Percentiles rank a stretch among this genome's conserved stretches.
Conservation (phyloP, 805 yeast genomes). For the Clavispora phyllophila region DNA sequence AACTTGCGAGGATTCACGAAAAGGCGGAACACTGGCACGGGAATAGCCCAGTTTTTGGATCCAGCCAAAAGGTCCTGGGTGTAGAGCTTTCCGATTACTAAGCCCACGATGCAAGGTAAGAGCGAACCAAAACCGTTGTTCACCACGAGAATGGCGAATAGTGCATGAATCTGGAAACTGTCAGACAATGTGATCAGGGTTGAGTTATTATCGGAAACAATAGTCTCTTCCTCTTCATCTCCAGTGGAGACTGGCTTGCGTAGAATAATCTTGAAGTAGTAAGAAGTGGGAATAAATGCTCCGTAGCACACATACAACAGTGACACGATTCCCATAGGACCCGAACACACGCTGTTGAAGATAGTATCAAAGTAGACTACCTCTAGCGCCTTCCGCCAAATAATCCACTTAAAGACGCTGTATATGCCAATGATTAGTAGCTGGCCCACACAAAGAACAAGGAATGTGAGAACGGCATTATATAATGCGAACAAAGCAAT, state of each 20-base stretch:
- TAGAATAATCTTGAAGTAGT: slow-evolving; percentile 30
- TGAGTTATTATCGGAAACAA: background rate
- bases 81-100: slow-evolving; percentile 40
- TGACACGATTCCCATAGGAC: slow-evolving; percentile 37
- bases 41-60: slow-evolving; percentile 27
- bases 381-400: slow-evolving; percentile 4
- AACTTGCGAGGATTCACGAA: slow-evolving; percentile 23
- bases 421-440: slow-evolving; percentile 26
- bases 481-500: slow-evolving; percentile 42
- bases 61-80: slow-evolving; percentile 43
- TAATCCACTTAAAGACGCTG: slow-evolving; percentile 20
- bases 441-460: slow-evolving; percentile 41
- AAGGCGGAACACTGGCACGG: slow-evolving; percentile 21
- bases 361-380: slow-evolving; percentile 21
- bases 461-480: slow-evolving; percentile 37
- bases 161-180: slow-evolving; percentile 36
- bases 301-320: slow-evolving; percentile 38
- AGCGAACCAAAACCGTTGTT: slow-evolving; percentile 40
- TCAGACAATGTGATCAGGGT: slow-evolving; percentile 24
- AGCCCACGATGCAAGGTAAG: slow-evolving; percentile 36
- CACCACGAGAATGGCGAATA: slow-evolving; percentile 34
- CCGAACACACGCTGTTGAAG: slow-evolving; percentile 32
- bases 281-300: slow-evolving; percentile 27
- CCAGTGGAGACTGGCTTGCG: slow-evolving; percentile 12
- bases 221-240: slow-evolving; percentile 4